Evolutionary conservation across 139 green algal genomes (phyloP).

Genomic region (Auxenochlorella pyrenoidosa): DNA sequence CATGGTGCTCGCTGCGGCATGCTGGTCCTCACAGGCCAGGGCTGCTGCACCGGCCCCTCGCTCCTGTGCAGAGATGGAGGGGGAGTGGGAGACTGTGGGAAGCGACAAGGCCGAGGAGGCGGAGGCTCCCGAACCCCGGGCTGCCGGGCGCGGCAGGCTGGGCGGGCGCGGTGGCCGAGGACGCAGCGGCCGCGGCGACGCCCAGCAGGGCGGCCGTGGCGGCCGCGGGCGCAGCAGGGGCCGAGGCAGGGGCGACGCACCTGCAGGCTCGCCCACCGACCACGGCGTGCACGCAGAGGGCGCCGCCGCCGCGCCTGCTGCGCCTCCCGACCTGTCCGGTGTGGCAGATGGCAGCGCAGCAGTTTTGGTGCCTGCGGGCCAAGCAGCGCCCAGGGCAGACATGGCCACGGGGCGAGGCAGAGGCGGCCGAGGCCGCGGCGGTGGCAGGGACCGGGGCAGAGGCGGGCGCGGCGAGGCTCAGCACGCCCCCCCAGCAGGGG

Average conservation of each 20-base stretch:
- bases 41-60: too few relatives aligned
- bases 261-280: neutral
- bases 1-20: too few relatives aligned
- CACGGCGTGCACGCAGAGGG: neutral
- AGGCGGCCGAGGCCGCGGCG: too few relatives aligned
- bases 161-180: neutral
- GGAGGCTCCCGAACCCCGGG: neutral
- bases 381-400: neutral
- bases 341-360: neutral
- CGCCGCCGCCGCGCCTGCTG: neutral
- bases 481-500: neutral
- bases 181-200: neutral
- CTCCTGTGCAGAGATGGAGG: neutral
- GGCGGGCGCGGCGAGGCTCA: neutral
- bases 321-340: neutral
- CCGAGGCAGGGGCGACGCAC: neutral
- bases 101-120: neutral
- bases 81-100: neutral
- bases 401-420: too few relatives aligned
- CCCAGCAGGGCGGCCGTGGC: neutral
- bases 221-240: neutral
- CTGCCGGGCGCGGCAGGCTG: neutral
- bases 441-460: neutral
- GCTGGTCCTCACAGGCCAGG: too few relatives aligned
- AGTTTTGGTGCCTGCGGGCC: neutral